Evolutionary conservation across 164 flowering plant genomes (phyloP), one percentile per base, ranked within the genome.

Genomic region (Sedum album): DNA sequence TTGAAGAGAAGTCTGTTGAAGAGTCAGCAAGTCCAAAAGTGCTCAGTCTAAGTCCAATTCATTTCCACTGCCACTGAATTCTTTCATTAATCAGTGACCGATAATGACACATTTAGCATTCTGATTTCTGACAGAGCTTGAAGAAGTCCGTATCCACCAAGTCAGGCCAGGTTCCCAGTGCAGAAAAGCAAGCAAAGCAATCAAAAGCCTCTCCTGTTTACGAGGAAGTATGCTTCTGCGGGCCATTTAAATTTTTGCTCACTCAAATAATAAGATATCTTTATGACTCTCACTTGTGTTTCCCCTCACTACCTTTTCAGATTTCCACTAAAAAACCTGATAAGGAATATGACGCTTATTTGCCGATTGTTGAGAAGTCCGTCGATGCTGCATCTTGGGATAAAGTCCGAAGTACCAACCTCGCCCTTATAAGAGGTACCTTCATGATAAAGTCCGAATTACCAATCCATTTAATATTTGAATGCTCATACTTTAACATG

Each of bases 1-100:
- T 69, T 55, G 81, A 75, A 1, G 80, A 77, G 76, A 78, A 81
- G 70, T 73, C 79, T 30, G 71, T 69, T 17, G 83, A 81, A 72
- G 80, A 74, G 71, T 35, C 31, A 9, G 67, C 49, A 0, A 63
- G 18, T 68, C 46, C 68, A 30, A 79, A 78, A 80, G 82, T 78
- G 46, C 42, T 14, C 17, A 20, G 5, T 51, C 6, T n/a, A 51
- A 51, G 57, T 51, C 57, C 26, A n/a, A 15, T 46, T 46, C 51
- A 17, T 7, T 4, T 26, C 21, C 57, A 48, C 8, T 48, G 23
- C 53, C 53, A 18, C 23, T 48, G 53, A 48, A 4, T 53, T 53
- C 9, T 1, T 21, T 7, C n/a, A n/a, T n/a, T 53, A 10, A 2
- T 23, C 25, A 25, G 60, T 53, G 23, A 18, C 21, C 0, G 30